These are phyloP conservation scores for Diaporthe ampelina DNA, from an alignment of 2,329 filamentous ascomycete species.

Conservation along the genomic window DNA sequence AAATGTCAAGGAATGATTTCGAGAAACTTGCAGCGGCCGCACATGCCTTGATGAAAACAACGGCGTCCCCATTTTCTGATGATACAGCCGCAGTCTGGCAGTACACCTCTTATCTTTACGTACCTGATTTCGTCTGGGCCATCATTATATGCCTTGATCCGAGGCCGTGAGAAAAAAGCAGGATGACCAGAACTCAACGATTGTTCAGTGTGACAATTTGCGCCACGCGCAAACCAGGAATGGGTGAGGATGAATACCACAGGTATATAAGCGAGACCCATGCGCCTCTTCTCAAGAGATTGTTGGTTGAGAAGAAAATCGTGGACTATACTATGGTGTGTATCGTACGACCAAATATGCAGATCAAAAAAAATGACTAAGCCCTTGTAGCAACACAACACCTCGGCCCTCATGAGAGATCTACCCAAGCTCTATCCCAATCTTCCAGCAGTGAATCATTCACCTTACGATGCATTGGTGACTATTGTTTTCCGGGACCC, in stretches of 20 bases:
- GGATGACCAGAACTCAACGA: not conserved
- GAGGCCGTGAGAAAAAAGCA: not conserved
- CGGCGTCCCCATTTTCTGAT: too few relatives aligned
- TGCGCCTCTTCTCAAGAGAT: conserved; percentile 10
- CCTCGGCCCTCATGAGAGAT: conserved; percentile 5
- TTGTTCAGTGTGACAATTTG: conserved; percentile 20
- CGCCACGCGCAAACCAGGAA: conserved; percentile 9
- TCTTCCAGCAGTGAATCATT: conserved; percentile 1
- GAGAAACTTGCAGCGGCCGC: not conserved
- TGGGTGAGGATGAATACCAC: conserved; percentile 19
- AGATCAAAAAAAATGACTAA: not conserved
- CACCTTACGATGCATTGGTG: conserved; percentile 6
- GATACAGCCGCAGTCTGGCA: not conserved
- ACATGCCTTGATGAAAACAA: not conserved
- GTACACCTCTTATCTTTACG: not conserved
- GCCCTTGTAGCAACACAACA: conserved; percentile 4
- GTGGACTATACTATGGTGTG: conserved; percentile 15
- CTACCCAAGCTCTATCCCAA: conserved; percentile 10
- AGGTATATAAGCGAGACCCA: conserved; percentile 15
- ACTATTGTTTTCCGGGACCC: conserved; percentile 16
- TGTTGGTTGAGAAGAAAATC: conserved; percentile 13
- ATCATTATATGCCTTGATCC: not conserved
- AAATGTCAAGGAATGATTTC: too few relatives aligned
- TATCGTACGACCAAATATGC: not conserved
- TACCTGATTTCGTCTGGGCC: too few relatives aligned